These are phyloP conservation scores for Rhizopogon roseolus DNA, from an alignment of 768 basidiomycete genomes.

Conservation along the genomic window DNA sequence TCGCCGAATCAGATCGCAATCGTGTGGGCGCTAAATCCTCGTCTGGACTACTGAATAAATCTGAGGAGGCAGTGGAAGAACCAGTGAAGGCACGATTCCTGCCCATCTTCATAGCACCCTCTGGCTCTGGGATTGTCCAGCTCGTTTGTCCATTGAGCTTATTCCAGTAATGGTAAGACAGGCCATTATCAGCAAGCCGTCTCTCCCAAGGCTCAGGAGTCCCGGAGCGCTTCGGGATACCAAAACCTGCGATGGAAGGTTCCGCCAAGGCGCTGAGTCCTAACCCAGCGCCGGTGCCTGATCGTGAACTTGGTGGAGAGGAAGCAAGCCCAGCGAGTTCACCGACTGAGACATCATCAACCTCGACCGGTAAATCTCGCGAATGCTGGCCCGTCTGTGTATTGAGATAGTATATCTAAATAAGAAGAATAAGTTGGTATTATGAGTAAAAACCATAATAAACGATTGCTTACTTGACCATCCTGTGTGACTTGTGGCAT, in stretches of 20 bases:
- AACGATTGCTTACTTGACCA: slow-evolving; percentile 64
- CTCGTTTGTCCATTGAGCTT: slow-evolving; percentile 59
- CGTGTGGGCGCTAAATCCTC: slow-evolving; percentile 18
- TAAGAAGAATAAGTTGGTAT: not conserved
- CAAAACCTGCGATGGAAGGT: slow-evolving; percentile 49
- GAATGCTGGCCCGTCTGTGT: slow-evolving; percentile 81
- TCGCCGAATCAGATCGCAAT: slow-evolving; percentile 31
- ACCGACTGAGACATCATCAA: slow-evolving; percentile 59
- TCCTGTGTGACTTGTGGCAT: slow-evolving; percentile 79
- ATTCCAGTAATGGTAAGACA: slow-evolving; percentile 78
- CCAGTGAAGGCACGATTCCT: slow-evolving; percentile 28
- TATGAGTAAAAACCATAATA: not conserved
- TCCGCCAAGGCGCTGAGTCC: slow-evolving; percentile 36
- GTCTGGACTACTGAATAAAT: slow-evolving; percentile 15
- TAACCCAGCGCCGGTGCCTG: slow-evolving; percentile 48
- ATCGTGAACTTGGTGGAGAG: slow-evolving; percentile 53
- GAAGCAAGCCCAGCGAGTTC: slow-evolving; percentile 54
- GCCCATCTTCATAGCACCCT: slow-evolving; percentile 21
- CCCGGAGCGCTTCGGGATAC: slow-evolving; percentile 50
- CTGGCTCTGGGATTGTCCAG: slow-evolving; percentile 61
- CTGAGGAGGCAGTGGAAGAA: slow-evolving; percentile 30
- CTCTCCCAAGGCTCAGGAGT: slow-evolving; percentile 83
- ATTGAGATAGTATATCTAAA: slow-evolving; percentile 92
- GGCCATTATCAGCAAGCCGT: slow-evolving; percentile 76
- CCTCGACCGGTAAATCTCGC: slow-evolving; percentile 76